Percentiles rank a stretch among this genome's conserved stretches.
Evolutionary conservation across 129 eudicot genomes (phyloP).

Genomic region (Chrysanthemum seticuspe): DNA sequence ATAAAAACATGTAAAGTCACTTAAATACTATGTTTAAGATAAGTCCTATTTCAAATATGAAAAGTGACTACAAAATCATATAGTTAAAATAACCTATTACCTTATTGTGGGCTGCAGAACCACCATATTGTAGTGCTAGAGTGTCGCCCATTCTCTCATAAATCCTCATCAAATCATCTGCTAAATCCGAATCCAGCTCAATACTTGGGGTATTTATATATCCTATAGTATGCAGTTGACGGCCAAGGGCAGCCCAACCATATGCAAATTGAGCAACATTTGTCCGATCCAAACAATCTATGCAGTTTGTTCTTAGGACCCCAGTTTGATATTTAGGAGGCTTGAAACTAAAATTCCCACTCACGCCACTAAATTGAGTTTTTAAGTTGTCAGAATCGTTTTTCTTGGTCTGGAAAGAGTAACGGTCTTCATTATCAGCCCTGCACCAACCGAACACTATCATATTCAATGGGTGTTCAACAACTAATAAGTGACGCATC

Average conservation of each 20-base stretch:
- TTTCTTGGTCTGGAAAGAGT: conserved; percentile 21
- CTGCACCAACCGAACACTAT: conserved; percentile 33
- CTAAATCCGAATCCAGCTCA: conserved; percentile 66
- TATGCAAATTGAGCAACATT: conserved; percentile 92
- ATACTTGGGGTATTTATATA: conserved; percentile 47
- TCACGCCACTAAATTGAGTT: not conserved
- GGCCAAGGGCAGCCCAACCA: conserved; percentile 94
- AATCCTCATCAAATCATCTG: conserved; percentile 66
- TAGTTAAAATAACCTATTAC: conserved; percentile 35
- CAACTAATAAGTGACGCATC: not conserved
- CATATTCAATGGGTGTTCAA: not conserved
- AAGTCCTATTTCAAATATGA: not conserved
- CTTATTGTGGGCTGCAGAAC: conserved; percentile 99
- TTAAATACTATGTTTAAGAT: not conserved
- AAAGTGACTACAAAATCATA: not conserved
- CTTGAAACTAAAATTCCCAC: conserved; percentile 32
- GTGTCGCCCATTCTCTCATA: conserved; percentile 99
- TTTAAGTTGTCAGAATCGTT: conserved; percentile 21
- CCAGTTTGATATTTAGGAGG: conserved; percentile 67
- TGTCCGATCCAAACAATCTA: conserved; percentile 97
- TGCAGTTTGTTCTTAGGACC: conserved; percentile 89
- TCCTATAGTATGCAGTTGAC: conserved; percentile 79
- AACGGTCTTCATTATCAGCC: conserved; percentile 35
- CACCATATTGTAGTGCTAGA: conserved; percentile 91
- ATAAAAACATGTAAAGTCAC: not conserved